Evolutionary conservation across 169 alveolate genomes (phyloP).

Genomic region (Plasmodium coatneyi): DNA sequence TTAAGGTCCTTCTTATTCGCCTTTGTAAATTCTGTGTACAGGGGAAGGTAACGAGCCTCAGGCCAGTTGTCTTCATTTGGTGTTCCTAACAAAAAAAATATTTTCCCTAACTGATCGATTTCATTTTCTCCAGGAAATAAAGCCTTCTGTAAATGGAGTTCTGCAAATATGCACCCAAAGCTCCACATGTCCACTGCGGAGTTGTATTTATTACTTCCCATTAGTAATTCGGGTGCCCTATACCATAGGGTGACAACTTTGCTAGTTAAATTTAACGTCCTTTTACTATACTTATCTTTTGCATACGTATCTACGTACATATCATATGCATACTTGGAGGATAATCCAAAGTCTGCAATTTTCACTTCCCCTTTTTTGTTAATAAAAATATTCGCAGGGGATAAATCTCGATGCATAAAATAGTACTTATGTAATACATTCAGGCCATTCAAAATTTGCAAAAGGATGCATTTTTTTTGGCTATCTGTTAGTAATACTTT

Average conservation of each 20-base stretch:
- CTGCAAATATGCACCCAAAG: constrained; percentile 95
- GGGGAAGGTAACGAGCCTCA: constrained; percentile 84
- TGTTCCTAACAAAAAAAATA: constrained; percentile 88
- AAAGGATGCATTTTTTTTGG: constrained; percentile 90
- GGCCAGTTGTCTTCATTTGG: constrained; percentile 92
- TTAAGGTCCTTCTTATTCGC: constrained; percentile 76
- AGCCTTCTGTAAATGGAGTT: constrained; percentile 89
- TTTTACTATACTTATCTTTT: constrained; percentile 74
- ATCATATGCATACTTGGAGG: constrained; percentile 83
- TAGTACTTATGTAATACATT: constrained; percentile 82
- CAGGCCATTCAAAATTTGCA: constrained; percentile 85
- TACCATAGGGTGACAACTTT: constrained; percentile 95
- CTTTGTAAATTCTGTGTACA: constrained; percentile 81
- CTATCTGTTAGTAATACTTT: constrained; percentile 89
- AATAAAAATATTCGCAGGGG: constrained; percentile 89
- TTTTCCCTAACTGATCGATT: constrained; percentile 88
- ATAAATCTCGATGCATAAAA: constrained; percentile 88
- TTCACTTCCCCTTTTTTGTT: constrained; percentile 86
- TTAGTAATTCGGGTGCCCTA: constrained; percentile 96
- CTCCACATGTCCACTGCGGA: constrained; percentile 95
- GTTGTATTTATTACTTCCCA: constrained; percentile 91
- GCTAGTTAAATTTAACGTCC: constrained; percentile 87
- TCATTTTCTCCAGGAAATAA: constrained; percentile 92
- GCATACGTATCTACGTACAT: constrained; percentile 75
- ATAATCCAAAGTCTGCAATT: constrained; percentile 93